These are phyloP conservation scores for Calonectria crousiana DNA, from an alignment of 2,329 filamentous ascomycete species.

Conservation along the genomic window DNA sequence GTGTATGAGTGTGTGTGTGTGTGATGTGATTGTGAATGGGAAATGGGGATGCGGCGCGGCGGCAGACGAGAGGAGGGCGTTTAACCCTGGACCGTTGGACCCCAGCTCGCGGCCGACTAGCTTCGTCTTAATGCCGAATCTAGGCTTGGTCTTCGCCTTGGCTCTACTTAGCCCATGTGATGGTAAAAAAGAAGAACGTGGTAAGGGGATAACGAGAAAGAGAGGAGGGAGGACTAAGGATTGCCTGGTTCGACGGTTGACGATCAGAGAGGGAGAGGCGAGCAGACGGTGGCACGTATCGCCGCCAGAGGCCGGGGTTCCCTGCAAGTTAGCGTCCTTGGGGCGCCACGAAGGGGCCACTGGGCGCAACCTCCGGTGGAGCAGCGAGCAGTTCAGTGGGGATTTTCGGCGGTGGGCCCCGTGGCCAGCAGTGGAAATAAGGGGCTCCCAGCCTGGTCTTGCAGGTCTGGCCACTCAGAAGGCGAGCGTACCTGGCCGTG, in stretches of 20 bases:
- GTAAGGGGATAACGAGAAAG: conserved; percentile 15
- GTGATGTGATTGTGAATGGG: conserved; percentile 12
- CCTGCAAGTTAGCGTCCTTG: conserved; percentile 24
- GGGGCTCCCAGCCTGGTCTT: conserved; percentile 13
- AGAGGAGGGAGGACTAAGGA: conserved; percentile 28
- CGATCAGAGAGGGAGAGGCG: conserved; percentile 11
- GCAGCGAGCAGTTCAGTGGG: conserved; percentile 16
- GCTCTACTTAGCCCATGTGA: conserved; percentile 15
- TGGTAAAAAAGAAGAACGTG: conserved; percentile 1
- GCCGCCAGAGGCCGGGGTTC: conserved; percentile 21
- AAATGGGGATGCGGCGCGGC: conserved; percentile 7
- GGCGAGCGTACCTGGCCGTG: conserved; percentile 11
- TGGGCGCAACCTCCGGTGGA: conserved; percentile 19
- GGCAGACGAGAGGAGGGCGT: conserved; percentile 18
- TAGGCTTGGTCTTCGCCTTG: conserved; percentile 19
- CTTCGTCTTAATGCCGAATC: conserved; percentile 36
- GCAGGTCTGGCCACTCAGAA: conserved; percentile 15
- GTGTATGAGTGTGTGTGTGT: not conserved
- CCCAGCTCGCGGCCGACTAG: conserved; percentile 10
- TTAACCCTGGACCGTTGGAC: conserved; percentile 15
- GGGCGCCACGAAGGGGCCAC: conserved; percentile 14
- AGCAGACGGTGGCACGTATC: conserved; percentile 23
- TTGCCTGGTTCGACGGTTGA: conserved; percentile 12
- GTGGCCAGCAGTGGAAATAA: conserved; percentile 20
- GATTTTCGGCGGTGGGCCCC: conserved; percentile 10